Conservation (phyloP, 2,329 filamentous ascomycete genomes). For the Hymenoscyphus linearis region DNA sequence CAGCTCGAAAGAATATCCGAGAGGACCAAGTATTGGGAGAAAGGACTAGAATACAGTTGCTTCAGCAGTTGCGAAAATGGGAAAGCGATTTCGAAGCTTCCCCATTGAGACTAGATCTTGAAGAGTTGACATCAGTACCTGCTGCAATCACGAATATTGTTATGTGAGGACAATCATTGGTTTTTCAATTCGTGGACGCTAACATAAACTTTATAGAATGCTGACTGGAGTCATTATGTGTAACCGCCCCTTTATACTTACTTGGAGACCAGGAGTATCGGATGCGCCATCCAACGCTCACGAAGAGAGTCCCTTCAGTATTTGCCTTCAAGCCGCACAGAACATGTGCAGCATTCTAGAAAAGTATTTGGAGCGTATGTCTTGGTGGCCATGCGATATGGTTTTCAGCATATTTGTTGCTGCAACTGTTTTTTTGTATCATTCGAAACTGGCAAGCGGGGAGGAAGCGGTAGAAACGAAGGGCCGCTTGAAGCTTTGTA, state of each 20-base stretch:
- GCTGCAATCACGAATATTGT: constrained; percentile 28
- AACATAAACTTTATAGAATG: background rate
- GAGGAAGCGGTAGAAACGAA: constrained; percentile 15
- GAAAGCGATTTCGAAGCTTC: constrained; percentile 24
- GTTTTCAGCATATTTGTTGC: constrained; percentile 30
- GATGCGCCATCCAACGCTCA: background rate
- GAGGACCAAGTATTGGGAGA: constrained; percentile 24
- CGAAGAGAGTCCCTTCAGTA: constrained; percentile 16
- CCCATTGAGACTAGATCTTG: constrained; percentile 26
- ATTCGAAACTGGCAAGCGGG: constrained; percentile 17
- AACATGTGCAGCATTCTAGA: constrained; percentile 28
- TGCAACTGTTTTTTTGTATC: constrained; percentile 27
- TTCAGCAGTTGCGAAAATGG: constrained; percentile 24
- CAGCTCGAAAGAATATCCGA: constrained; percentile 25
- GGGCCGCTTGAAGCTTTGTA: constrained; percentile 25
- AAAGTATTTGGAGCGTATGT: constrained; percentile 26
- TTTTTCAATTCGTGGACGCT: background rate
- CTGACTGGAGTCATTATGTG: constrained; percentile 25
- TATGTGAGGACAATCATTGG: background rate
- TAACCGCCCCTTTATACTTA: constrained; percentile 27
- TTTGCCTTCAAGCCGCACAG: constrained; percentile 28
- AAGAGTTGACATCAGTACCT: constrained; percentile 25
- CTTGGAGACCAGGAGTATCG: background rate
- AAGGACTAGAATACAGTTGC: constrained; percentile 22
- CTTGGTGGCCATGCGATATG: constrained; percentile 30